Percentiles rank a stretch among this genome's conserved stretches.
Evolutionary conservation across 2,329 filamentous ascomycete genomes (phyloP).

Genomic region (Monosporascus sp.): DNA sequence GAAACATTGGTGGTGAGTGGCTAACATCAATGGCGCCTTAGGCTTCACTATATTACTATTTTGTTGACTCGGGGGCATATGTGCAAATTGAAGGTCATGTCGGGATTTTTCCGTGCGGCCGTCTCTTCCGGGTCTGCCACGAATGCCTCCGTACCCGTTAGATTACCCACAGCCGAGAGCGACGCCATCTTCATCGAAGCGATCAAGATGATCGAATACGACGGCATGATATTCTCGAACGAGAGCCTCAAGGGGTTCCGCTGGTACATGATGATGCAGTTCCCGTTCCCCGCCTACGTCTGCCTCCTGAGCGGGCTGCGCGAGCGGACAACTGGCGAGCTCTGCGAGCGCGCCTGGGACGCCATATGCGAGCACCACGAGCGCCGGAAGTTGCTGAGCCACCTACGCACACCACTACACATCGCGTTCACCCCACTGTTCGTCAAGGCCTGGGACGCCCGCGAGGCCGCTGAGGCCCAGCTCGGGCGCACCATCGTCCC

Average conservation of each 20-base stretch:
- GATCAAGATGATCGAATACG: conserved; percentile 54
- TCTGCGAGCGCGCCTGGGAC: conserved; percentile 55
- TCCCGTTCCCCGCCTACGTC: conserved; percentile 58
- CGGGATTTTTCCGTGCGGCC: conserved; percentile 46
- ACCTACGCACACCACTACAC: conserved; percentile 51
- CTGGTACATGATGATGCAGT: conserved; percentile 56
- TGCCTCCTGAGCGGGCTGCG: conserved; percentile 53
- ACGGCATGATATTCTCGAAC: conserved; percentile 49
- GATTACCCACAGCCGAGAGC: conserved; percentile 41
- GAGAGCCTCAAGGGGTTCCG: conserved; percentile 47
- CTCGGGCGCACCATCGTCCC: conserved; percentile 37
- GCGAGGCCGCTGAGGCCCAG: conserved; percentile 41
- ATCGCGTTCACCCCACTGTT: conserved; percentile 52
- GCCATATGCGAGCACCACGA: conserved; percentile 52
- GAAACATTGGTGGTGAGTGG: neutral
- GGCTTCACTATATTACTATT: conserved; percentile 51
- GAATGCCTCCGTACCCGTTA: conserved; percentile 20
- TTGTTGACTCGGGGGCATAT: conserved; percentile 52
- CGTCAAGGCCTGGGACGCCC: conserved; percentile 58
- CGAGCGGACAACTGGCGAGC: conserved; percentile 44
- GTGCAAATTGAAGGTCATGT: conserved; percentile 51
- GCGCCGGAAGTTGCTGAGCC: conserved; percentile 42
- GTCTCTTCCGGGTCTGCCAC: conserved; percentile 15
- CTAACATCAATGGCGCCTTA: neutral
- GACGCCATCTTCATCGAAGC: conserved; percentile 50